Base-by-base conservation (phyloP, 495 filamentous ascomycete species). In the Penicillium waksmanii region DNA sequence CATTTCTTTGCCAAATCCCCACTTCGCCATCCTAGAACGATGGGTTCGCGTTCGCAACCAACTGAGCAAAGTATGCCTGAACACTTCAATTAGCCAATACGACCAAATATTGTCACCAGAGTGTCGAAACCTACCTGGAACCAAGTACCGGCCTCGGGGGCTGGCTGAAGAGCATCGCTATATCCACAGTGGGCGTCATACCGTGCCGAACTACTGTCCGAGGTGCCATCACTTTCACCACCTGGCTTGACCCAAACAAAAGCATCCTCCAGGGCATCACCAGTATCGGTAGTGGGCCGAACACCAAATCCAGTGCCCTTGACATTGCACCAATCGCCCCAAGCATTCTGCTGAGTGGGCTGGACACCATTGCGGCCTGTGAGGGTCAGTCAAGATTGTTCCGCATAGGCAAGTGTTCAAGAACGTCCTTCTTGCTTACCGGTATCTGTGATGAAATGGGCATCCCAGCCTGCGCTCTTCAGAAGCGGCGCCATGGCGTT, bases 301-400 rank as follows among this genome's bases (percentile, higher is more conserved):
- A 82, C 78, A 72, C 90, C 89, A 71, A 93, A 92, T 34, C 89
- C 89, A 51, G 89, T 85, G 62, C 83, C 85, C 60, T 83, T 84
- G 66, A 89, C 84, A 71, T 94, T 94, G 83, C 90, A 93, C 90
- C 91, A 95, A 80, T 93, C 83, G 68, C 89, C 90, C 88, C 90
- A 84, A 38, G 74, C 81, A 60, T 83, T 72, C 69, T 89, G 89
- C 33, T 73, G 64, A 23, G 86, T 82, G 58, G 86, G 85, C 59
- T 85, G 80, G 53, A 88, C 86, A 68, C 83, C 88, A 67, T 89
- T 90, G 63, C 89, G 85, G 72, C 73, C 79, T 76, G 48, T 27
- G 18, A 60, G 9, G 17, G 18, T 18, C 21, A 21, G 34, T 17
- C 40, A 12, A 25, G 19, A 27, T 48, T 10, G 15, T 3, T 48